Evolutionary conservation across 1,139 yeast genomes (phyloP).

Genomic region (Candida glucosophila): DNA sequence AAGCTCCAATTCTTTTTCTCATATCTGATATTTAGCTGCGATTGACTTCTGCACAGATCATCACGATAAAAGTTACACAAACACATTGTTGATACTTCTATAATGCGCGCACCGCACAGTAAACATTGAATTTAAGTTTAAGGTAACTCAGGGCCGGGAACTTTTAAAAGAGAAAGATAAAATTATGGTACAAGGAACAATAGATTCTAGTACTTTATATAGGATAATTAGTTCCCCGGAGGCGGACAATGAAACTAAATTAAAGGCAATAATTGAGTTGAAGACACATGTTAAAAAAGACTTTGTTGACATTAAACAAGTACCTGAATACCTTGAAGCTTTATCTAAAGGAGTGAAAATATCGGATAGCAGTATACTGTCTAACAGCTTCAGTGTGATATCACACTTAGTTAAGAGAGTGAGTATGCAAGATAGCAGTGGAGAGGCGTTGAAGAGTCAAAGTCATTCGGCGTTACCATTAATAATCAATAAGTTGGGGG

Average conservation of each 20-base stretch:
- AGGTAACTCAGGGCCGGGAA: constrained; percentile 1
- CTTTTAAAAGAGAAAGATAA: neutral
- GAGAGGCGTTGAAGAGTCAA: constrained; percentile 36
- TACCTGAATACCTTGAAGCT: constrained; percentile 51
- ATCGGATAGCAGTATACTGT: constrained; percentile 31
- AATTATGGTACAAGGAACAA: no score
- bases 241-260: constrained; percentile 16
- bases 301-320: constrained; percentile 45
- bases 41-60: no score
- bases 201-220: no score
- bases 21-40: no score
- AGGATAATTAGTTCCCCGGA: constrained; percentile 16
- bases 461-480: constrained; percentile 49
- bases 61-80: no score
- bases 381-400: constrained; percentile 54
- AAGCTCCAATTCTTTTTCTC: no score
- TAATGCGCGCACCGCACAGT: no score
- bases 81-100: no score
- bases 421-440: constrained; percentile 56
- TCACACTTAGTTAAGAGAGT: constrained; percentile 73
- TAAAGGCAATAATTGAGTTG: constrained; percentile 37
- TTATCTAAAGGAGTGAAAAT: constrained; percentile 39
- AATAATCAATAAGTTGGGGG: constrained; percentile 45
- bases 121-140: no score
- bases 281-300: constrained; percentile 68